Evolutionary conservation across 495 filamentous ascomycete genomes (phyloP).

Genomic region (Penicillium crystallinum): DNA sequence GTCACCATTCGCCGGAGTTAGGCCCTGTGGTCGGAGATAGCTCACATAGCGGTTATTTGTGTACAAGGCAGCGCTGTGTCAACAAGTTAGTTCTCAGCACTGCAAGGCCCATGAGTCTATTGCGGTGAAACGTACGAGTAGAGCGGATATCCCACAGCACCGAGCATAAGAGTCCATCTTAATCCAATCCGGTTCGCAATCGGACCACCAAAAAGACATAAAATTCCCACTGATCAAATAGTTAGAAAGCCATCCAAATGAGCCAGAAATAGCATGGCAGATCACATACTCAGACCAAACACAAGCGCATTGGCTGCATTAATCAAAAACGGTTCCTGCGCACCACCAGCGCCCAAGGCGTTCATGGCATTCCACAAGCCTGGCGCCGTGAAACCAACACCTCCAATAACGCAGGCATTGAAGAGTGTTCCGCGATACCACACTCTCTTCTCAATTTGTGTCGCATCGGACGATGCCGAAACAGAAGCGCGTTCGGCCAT

Average conservation of each 20-base stretch:
- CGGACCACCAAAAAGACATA: constrained; percentile 49
- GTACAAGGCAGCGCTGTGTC: constrained; percentile 50
- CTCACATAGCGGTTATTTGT: constrained; percentile 56
- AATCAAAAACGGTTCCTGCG: constrained; percentile 52
- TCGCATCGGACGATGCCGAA: constrained; percentile 4
- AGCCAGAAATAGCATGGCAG: neutral
- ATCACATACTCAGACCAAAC: constrained; percentile 38
- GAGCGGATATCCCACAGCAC: constrained; percentile 41
- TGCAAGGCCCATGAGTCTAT: neutral
- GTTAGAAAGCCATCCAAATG: neutral
- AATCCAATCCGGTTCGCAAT: constrained; percentile 55
- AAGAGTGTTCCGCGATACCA: constrained; percentile 59
- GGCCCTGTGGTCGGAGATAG: neutral
- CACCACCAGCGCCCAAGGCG: constrained; percentile 60
- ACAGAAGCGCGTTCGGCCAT: constrained; percentile 1
- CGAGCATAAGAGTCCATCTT: constrained; percentile 55
- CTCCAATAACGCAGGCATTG: constrained; percentile 46
- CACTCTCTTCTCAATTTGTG: constrained; percentile 15
- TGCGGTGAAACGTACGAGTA: constrained; percentile 25
- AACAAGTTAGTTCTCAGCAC: constrained; percentile 26
- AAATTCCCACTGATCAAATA: constrained; percentile 48
- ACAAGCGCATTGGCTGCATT: constrained; percentile 63
- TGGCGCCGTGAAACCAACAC: constrained; percentile 33
- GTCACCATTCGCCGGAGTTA: no score
- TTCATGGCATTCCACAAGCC: constrained; percentile 56